Evolutionary conservation across 495 filamentous ascomycete species (phyloP), one percentile per base, ranked within the genome.

Genomic region (Monascus purpureus): DNA sequence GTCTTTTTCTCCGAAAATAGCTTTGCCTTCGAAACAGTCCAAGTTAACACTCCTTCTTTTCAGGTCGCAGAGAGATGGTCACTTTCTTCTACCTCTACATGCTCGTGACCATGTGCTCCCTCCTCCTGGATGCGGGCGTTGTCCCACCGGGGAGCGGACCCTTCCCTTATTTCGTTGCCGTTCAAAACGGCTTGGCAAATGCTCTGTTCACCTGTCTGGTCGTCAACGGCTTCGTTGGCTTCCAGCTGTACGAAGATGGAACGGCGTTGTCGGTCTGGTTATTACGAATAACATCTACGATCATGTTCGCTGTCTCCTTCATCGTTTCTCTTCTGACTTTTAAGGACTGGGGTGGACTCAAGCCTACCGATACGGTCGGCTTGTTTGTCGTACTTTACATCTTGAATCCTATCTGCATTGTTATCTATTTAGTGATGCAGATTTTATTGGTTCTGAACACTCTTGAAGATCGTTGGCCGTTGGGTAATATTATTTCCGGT

Each of bases 241-340:
- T 96, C 60, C 92, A 96, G 58, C 70, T 99, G 4, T 99, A 96
- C 54, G 90, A 99, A 55, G 90, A 99, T 52, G 90, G 90, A n/a
- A 99, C 90, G 1, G 77, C 77, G 6, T 67, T 95, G 22, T 95
- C 88, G 0, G 75, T 99, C 17, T 99, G 88, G 90, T 73, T 94
- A 35, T 65, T 99, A 31, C 77, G 92, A 18, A 45, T 81, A 8
- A 74, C 67, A 36, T 90, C 82, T 2, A 57, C 77, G 1, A 72
- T 61, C 31, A 90, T 92, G 67, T 96, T 95, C 57, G 55, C 81
- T 35, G 72, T 99, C 49, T 81, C 82, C 22, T 84, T 83, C 44
- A 73, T 86, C 26, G 77, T 96, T 20, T 77, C 84, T 13, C 68
- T 99, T 22, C 73, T 85, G 29, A 99, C 90, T 5, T 96, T 96